phyloP scores from a whole-genome alignment of 2,329 filamentous ascomycete species.

The Penicillium rolfsii region DNA sequence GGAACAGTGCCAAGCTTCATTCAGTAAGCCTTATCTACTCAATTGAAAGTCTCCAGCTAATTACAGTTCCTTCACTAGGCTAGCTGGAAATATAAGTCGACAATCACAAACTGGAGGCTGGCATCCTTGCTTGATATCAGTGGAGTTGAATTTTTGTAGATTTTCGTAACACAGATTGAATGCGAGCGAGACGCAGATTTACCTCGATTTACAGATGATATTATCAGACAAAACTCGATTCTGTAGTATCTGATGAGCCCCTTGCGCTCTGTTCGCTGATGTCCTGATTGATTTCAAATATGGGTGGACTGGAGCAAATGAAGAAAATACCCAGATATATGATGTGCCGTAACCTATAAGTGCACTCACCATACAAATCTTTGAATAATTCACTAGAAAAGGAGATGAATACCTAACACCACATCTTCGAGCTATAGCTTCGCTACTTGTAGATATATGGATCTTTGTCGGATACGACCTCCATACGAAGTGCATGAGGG shows the following conservation, averaged over 20 bases:
- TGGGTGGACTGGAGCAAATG: neutral
- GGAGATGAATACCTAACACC: neutral
- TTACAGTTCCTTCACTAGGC: neutral
- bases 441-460: neutral
- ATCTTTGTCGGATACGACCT: neutral
- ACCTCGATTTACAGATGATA: neutral
- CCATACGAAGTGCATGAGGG: neutral
- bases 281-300: neutral
- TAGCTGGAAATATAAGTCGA: neutral
- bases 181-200: neutral
- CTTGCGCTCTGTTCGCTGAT: neutral
- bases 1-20: neutral
- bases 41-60: neutral
- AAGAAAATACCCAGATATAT: neutral
- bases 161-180: neutral
- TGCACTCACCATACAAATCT: neutral
- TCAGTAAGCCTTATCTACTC: neutral
- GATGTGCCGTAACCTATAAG: neutral
- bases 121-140: neutral
- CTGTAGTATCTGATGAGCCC: neutral
- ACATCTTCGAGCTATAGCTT: neutral
- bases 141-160: neutral
- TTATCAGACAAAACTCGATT: neutral
- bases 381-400: neutral
- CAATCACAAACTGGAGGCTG: neutral